Conservation (phyloP, 169 alveolate genomes). For the Plasmodium ovale region DNA sequence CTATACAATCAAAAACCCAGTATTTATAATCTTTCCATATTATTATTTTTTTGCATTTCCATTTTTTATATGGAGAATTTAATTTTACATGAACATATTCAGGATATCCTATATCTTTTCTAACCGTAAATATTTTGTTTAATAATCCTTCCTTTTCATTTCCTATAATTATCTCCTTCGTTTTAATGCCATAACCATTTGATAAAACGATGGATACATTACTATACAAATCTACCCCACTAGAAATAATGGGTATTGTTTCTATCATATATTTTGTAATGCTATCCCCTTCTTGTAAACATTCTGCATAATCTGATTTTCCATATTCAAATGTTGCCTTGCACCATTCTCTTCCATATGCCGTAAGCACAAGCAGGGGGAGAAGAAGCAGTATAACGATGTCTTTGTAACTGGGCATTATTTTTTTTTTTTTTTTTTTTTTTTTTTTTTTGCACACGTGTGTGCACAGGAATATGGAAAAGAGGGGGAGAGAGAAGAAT, state of each 20-base stretch:
- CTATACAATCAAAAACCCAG: constrained; percentile 92
- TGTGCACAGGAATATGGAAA: too few species aligned
- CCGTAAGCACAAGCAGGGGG: constrained; percentile 2
- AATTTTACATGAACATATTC: constrained; percentile 79
- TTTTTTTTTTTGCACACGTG: too few species aligned
- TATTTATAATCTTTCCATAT: constrained; percentile 90
- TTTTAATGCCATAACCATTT: constrained; percentile 86
- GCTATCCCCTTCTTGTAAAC: constrained; percentile 89
- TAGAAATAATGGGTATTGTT: constrained; percentile 85
- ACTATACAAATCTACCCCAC: constrained; percentile 85
- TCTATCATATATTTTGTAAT: constrained; percentile 88
- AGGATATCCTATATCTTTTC: constrained; percentile 77
- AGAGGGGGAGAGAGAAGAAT: too few species aligned
- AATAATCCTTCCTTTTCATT: constrained; percentile 85
- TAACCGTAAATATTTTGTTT: constrained; percentile 76
- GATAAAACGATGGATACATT: constrained; percentile 79
- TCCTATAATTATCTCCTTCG: constrained; percentile 86
- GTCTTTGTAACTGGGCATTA: too few species aligned
- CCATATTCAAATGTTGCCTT: constrained; percentile 89
- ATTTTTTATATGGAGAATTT: constrained; percentile 85
- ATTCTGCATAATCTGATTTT: constrained; percentile 89
- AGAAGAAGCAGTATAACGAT: too few species aligned
- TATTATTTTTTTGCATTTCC: constrained; percentile 91
- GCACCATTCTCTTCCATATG: constrained; percentile 88
- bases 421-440: too few species aligned